phyloP scores from a whole-genome alignment of 495 filamentous ascomycete species.

The Podospora australis region DNA sequence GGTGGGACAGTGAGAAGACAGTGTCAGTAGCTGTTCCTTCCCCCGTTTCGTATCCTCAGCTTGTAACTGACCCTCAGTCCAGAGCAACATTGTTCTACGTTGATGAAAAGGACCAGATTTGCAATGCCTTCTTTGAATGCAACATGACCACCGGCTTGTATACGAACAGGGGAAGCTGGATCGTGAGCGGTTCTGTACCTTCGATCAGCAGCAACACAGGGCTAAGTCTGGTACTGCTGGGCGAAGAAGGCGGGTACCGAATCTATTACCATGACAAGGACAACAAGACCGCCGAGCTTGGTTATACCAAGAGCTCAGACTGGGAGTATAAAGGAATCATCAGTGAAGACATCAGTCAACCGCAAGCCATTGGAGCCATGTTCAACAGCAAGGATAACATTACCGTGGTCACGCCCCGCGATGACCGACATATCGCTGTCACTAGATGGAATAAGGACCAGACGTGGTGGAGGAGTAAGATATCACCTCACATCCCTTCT shows the following conservation, averaged over 20 bases:
- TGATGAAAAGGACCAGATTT: constrained; percentile 13
- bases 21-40: constrained; percentile 10
- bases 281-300: constrained; percentile 22
- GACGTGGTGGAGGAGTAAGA: constrained; percentile 24
- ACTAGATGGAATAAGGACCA: constrained; percentile 17
- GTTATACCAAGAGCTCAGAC: constrained; percentile 15
- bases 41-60: neutral
- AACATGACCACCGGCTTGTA: constrained; percentile 26
- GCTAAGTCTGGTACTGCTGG: constrained; percentile 24
- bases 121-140: constrained; percentile 28
- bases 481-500: neutral
- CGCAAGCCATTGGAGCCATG: constrained; percentile 20
- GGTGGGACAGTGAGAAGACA: constrained; percentile 15
- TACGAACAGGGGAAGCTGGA: constrained; percentile 15
- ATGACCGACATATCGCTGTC: constrained; percentile 22
- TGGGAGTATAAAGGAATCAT: constrained; percentile 24
- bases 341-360: constrained; percentile 17
- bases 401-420: constrained; percentile 23
- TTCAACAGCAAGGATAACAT: constrained; percentile 27
- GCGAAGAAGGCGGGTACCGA: constrained; percentile 25
- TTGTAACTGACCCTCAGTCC: neutral
- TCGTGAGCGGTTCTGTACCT: constrained; percentile 16
- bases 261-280: constrained; percentile 31
- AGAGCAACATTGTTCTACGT: constrained; percentile 32
- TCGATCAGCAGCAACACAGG: constrained; percentile 22